Base-by-base conservation (phyloP, 768 basidiomycete species). In the Multifurca ochricompacta region DNA sequence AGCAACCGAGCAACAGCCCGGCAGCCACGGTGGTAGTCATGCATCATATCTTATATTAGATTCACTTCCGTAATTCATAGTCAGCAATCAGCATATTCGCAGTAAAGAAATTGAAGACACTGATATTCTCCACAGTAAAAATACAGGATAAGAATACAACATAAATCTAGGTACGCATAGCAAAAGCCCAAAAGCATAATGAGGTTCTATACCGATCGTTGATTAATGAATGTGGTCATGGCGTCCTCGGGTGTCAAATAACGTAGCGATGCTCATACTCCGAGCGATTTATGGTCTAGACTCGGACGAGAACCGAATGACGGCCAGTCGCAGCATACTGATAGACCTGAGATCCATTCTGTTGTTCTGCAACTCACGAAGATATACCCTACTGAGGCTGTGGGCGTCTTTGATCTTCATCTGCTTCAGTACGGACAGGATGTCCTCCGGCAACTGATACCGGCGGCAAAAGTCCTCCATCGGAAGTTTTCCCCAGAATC, bases 241-340 rank as follows among this genome's bases (percentile, higher is more conserved):
- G 7, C 40, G 23, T 4, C 30, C 21, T 41, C 31, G 16, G 42
- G 23, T 37, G 23, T 18, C 49, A 13, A 34, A 10, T 13, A 42
- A 43, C 13, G 23, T n/a, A 10, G 43, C n/a, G 16, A 16, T 1
- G 19, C 30, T n/a, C n/a, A n/a, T n/a, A n/a, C n/a, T n/a, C n/a
- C n/a, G n/a, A n/a, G n/a, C n/a, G n/a, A 19, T 19, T 54, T 32
- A 56, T 9, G 48, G 49, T 14, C 13, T 51, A 10, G 54, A 56
- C n/a, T 56, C 54, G 23, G 49, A 56, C 23, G 49, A 56, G 43
- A 56, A 51, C 18, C 43, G 50, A 14, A 51, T 35, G 13, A 56
- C 54, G 4, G 54, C 54, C 3, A 56, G 23, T 9, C 49, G 42
- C 23, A 56, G 23, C 54, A 56, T 56, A 40, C 51, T 46, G 43